Evolutionary conservation across 768 basidiomycete genomes (phyloP), one percentile per base, ranked within the genome.

Genomic region (Tricholoma flavovirens): DNA sequence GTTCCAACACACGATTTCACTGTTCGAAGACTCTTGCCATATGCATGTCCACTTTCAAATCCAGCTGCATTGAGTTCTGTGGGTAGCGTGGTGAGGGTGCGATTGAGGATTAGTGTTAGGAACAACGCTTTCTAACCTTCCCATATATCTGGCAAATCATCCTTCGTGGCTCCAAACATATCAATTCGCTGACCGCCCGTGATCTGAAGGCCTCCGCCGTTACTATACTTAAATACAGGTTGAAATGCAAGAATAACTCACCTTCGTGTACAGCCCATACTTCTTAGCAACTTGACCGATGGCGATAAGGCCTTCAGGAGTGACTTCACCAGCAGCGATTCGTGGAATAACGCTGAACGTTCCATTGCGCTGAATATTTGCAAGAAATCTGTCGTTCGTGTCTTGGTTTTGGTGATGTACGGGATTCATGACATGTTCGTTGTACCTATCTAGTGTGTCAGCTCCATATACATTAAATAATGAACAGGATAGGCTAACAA

Each of bases 1-100:
- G 81, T 82, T n/a, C 87, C 86, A 48, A 90, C 87, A 62, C 88
- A 89, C 0, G 81, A 83, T 69, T 90, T 89, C 51, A 90, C 86
- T 0, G 87, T 87, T n/a, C 87, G 75, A 35, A 89, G 69, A 9
- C 79, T 75, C 62, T 81, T 81, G 57, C 86, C 87, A 64, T 89
- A 89, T 0, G 84, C 88, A 62, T 88, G 87, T 1, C 88, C 87
- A 35, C 83, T 86, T 67, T 89, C 86, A 60, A 90, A 86, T 7
- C 87, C 87, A 4, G 83, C 85, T 4, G 71, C 26, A 17, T 48
- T 48, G 46, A 48, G 46, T 9, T 48, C 46, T 48, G 46, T 29
- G 15, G 45, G 1, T 19, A 29, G 29, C 4, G 9, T 30, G 29
- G n/a, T 48, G 46, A 48, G 19, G 7, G n/a, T 8, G 8, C 6